These are phyloP conservation scores for Daldinia eschscholtzii DNA, from an alignment of 2,329 filamentous ascomycete species.

Conservation along the genomic window DNA sequence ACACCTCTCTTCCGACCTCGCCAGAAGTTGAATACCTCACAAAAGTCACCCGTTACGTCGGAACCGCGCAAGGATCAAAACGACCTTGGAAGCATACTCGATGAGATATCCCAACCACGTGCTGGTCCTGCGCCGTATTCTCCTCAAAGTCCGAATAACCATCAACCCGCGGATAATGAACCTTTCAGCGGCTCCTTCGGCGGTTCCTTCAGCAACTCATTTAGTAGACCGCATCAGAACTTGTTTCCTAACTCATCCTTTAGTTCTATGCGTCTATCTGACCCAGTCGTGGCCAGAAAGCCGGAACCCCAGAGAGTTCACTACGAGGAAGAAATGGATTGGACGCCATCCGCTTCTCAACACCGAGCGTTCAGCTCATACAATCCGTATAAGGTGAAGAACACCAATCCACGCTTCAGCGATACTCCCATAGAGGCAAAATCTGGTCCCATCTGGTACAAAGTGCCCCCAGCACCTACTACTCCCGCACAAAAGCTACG, in stretches of 20 bases:
- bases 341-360: constrained; percentile 72
- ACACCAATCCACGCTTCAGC: constrained; percentile 60
- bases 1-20: constrained; percentile 64
- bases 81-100: constrained; percentile 48
- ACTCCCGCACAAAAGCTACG: constrained; percentile 72
- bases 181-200: background rate
- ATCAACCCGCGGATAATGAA: constrained; percentile 5
- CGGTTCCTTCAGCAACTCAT: constrained; percentile 5
- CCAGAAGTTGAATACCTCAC: constrained; percentile 44
- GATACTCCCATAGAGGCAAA: constrained; percentile 60
- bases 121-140: constrained; percentile 11
- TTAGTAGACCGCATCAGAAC: constrained; percentile 28
- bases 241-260: constrained; percentile 33
- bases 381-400: constrained; percentile 56
- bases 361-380: constrained; percentile 67
- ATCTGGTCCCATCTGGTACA: constrained; percentile 74
- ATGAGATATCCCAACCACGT: constrained; percentile 47
- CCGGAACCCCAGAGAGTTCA: constrained; percentile 47
- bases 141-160: constrained; percentile 1
- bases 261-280: constrained; percentile 42
- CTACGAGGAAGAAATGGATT: constrained; percentile 77
- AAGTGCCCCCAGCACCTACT: constrained; percentile 75
- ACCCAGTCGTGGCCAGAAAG: constrained; percentile 26
- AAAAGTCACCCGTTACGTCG: constrained; percentile 44
- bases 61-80: constrained; percentile 53